Conservation (phyloP, 2,329 filamentous ascomycete genomes). For the Microsporum ferrugineum region DNA sequence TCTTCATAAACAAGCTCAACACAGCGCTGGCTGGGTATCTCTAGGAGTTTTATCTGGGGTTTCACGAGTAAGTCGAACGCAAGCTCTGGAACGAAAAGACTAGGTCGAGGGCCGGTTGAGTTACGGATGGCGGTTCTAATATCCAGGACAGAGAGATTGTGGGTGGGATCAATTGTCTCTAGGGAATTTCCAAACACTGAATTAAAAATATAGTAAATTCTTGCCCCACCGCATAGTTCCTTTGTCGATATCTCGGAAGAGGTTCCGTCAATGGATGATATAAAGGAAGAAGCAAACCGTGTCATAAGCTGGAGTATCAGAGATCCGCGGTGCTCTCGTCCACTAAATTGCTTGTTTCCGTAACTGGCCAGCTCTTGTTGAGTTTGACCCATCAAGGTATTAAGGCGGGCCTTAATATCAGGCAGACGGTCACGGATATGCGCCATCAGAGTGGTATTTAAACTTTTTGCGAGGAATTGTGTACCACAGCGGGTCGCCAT, state of each 20-base stretch:
- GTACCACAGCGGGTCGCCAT: conserved; percentile 91
- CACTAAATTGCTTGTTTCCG: conserved; percentile 93
- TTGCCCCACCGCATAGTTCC: conserved; percentile 84
- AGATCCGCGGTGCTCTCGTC: conserved; percentile 90
- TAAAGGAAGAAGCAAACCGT: conserved; percentile 92
- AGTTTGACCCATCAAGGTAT: conserved; percentile 98
- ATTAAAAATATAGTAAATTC: conserved; percentile 99
- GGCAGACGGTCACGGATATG: conserved; percentile 93
- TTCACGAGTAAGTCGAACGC: conserved; percentile 96
- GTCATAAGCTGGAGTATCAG: conserved; percentile 97
- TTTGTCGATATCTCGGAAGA: conserved; percentile 98
- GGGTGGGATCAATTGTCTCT: conserved; percentile 90
- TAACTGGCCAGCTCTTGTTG: conserved; percentile 97
- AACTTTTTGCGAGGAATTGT: conserved; percentile 82
- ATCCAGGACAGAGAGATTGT: conserved; percentile 85
- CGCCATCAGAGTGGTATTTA: conserved; percentile 89
- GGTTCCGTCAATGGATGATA: conserved; percentile 95
- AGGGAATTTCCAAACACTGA: conserved; percentile 95
- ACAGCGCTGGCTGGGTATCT: conserved; percentile 88
- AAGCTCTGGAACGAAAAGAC: conserved; percentile 92
- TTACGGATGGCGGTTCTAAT: conserved; percentile 97
- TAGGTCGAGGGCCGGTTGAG: conserved; percentile 89
- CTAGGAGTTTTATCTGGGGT: conserved; percentile 93
- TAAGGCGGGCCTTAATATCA: conserved; percentile 94
- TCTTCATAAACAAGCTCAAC: conserved; percentile 98